A percentile compares a stretch with the other conserved stretches of the same genome.
Conservation (phyloP, 192 early-diverging fungal genomes). For the Phycomyces blakesleeanus region DNA sequence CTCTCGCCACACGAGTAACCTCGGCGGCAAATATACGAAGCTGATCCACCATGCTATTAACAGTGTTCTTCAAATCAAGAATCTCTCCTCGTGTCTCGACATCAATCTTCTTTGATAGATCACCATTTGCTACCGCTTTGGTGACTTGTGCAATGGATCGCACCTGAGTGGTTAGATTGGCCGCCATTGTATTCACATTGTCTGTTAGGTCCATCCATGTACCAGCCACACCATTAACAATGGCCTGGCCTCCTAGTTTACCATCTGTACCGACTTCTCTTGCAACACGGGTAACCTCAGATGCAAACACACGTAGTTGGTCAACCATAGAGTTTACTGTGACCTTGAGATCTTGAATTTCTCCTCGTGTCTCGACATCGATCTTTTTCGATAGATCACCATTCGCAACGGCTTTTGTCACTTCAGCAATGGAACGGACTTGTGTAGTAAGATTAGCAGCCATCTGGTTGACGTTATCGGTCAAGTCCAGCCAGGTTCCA, state of each 20-base stretch:
- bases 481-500: constrained; percentile 48
- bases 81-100: constrained; percentile 49
- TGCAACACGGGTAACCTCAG: constrained; percentile 57
- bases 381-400: constrained; percentile 44
- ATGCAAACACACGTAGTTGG: constrained; percentile 53
- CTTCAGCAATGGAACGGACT: constrained; percentile 46
- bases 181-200: constrained; percentile 54
- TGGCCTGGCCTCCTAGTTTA: constrained; percentile 54
- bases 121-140: constrained; percentile 46
- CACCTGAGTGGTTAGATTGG: constrained; percentile 48
- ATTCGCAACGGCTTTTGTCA: constrained; percentile 47
- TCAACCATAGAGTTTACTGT: constrained; percentile 57
- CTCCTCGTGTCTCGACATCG: constrained; percentile 41
- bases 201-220: constrained; percentile 55
- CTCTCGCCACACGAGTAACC: constrained; percentile 53
- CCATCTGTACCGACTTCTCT: constrained; percentile 60
- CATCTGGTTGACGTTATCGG: constrained; percentile 53
- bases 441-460: constrained; percentile 48
- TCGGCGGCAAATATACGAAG: constrained; percentile 55
- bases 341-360: constrained; percentile 47
- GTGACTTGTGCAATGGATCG: constrained; percentile 48
- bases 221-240: constrained; percentile 48
- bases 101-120: constrained; percentile 39
- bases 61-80: constrained; percentile 45
- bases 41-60: constrained; percentile 57